Evolutionary conservation across 2,329 filamentous ascomycete genomes (phyloP), one percentile per base, ranked within the genome.

Genomic region (Epichloe sp.): DNA sequence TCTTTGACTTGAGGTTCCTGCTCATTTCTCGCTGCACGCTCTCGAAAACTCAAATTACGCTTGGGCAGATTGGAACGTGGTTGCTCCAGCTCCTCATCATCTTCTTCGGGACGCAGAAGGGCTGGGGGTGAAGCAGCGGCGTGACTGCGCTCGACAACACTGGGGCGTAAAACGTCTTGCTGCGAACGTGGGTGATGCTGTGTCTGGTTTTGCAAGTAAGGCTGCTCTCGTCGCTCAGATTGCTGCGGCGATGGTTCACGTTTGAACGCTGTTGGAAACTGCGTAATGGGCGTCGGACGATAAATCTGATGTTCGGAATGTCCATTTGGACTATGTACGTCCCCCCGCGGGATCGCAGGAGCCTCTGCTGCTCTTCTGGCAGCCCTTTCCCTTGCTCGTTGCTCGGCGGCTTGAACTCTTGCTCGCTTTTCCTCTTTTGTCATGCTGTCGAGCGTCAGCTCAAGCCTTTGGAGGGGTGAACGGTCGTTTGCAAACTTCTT

Each of bases 401-500:
- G 76, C 65, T 96, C 91, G 5, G 88, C 88, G 60, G 91, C 86
- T 63, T 89, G 79, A 4, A 91, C 81, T 45, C 88, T 79, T 8
- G 89, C 88, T 56, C 91, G 79, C 67, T 95, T 94, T 68, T 96
- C 90, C 69, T 96, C 90, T 66, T 96, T 97, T 65, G 86, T 95
- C 67, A 96, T 91, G 68, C 86, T 89, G 66, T 85, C 86, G 62
- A 97, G 77, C 60, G 88, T 93, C 62, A 87, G 80, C 72, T 98
- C 91, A 58, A 98, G 79, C 71, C 85, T 93, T 68, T 98, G 91
- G 49, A 98, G 76, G 49, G 94, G 93, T 56, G 91, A 97, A 60
- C 86, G 82, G 64, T 94, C 85, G 52, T 84, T 77, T 61, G 91
- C 86, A 68, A 86, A 82, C 71, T 75, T 73, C 73, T 72, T 78